Evolutionary conservation across 2,329 filamentous ascomycete genomes (phyloP).

Genomic region (Stachybotrys chartarum): DNA sequence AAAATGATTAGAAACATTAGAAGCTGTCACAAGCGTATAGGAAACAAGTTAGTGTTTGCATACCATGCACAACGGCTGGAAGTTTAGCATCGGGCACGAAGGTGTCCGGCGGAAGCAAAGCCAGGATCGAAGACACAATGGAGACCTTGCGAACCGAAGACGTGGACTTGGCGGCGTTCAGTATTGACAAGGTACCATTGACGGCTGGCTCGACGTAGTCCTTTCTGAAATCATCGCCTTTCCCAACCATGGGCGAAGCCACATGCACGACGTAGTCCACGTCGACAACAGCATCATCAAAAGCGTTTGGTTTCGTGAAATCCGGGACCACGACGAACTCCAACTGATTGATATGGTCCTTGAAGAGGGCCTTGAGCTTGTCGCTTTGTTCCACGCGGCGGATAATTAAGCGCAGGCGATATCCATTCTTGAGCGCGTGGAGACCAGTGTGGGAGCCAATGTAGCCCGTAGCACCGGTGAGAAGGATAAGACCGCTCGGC

Average conservation of each 20-base stretch:
- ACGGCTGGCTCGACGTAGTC: constrained; percentile 8
- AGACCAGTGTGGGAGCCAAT: constrained; percentile 6
- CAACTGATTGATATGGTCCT: constrained; percentile 4
- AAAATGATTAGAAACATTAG: background rate
- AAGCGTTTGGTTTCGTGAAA: constrained; percentile 22
- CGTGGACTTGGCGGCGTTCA: constrained; percentile 4
- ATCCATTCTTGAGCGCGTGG: constrained; percentile 4
- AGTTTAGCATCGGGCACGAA: constrained; percentile 3
- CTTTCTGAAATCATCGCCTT: constrained; percentile 5
- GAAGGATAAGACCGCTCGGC: constrained; percentile 1
- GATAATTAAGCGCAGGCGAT: constrained; percentile 7
- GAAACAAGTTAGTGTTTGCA: background rate
- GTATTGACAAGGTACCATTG: constrained; percentile 5
- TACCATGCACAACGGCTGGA: background rate
- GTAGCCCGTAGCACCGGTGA: constrained; percentile 10
- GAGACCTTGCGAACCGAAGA: constrained; percentile 5
- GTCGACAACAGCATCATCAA: constrained; percentile 25
- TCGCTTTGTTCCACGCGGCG: constrained; percentile 5
- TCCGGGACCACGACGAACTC: constrained; percentile 22
- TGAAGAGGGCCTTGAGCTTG: constrained; percentile 2
- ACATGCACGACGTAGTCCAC: constrained; percentile 26
- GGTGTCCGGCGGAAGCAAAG: constrained; percentile 4
- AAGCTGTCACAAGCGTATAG: background rate
- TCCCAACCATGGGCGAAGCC: constrained; percentile 10
- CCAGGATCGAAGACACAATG: constrained; percentile 8